phyloP scores from a whole-genome alignment of 2,329 filamentous ascomycete species.

The Ascochyta fabae region DNA sequence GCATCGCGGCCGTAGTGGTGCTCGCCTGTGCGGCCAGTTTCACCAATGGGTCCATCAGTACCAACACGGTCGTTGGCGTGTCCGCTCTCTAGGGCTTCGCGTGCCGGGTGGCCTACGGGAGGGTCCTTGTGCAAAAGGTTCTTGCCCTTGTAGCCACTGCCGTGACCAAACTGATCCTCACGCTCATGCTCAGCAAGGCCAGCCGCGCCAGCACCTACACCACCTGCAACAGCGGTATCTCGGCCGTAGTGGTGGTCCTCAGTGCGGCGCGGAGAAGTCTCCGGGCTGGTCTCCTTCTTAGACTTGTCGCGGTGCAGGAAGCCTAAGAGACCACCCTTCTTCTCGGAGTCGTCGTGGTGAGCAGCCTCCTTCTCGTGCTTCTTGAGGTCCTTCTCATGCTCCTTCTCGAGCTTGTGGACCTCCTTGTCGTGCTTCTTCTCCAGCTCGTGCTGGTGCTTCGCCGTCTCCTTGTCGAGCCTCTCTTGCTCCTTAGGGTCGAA shows the following conservation, averaged over 20 bases:
- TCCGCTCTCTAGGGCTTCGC: slow-evolving; percentile 28
- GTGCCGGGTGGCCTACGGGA: slow-evolving; percentile 44
- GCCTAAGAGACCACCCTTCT: slow-evolving; percentile 47
- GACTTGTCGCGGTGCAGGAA: slow-evolving; percentile 53
- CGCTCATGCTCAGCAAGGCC: slow-evolving; percentile 10
- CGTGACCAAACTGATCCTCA: slow-evolving; percentile 10
- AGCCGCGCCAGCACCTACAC: slow-evolving; percentile 28
- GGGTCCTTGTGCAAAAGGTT: slow-evolving; percentile 53
- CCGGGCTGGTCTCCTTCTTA: slow-evolving; percentile 39
- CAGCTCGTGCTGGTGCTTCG: slow-evolving; percentile 21
- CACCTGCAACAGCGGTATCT: slow-evolving; percentile 29
- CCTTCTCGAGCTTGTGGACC: slow-evolving; percentile 23
- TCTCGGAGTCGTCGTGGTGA: slow-evolving; percentile 22
- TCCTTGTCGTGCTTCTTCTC: slow-evolving; percentile 32
- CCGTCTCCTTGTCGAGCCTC: slow-evolving; percentile 21
- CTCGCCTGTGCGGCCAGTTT: slow-evolving; percentile 10
- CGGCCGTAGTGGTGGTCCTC: slow-evolving; percentile 35
- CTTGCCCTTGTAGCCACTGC: slow-evolving; percentile 35
- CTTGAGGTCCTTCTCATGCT: slow-evolving; percentile 23
- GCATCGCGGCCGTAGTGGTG: slow-evolving; percentile 36
- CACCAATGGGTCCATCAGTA: slow-evolving; percentile 1
- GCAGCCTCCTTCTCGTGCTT: slow-evolving; percentile 30
- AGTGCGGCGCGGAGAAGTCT: slow-evolving; percentile 27
- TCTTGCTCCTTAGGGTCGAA: slow-evolving; percentile 25
- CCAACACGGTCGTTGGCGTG: slow-evolving; percentile 15